Evolutionary conservation across 768 basidiomycete genomes (phyloP), one percentile per base, ranked within the genome.

Genomic region (Suillus fuscotomentosus): DNA sequence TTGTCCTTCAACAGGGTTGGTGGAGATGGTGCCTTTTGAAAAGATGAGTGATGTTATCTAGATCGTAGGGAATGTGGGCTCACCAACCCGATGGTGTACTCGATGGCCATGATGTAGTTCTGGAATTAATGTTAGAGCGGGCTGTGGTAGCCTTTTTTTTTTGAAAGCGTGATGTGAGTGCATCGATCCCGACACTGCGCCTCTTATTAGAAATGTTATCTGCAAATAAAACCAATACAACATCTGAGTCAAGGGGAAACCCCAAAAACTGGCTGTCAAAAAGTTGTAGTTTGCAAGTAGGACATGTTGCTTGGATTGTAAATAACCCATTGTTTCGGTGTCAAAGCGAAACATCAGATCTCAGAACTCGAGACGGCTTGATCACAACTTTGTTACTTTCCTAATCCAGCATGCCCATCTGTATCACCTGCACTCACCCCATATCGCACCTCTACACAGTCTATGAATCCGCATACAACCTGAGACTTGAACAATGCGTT

Each of bases 401-500:
- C 48, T 15, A 20, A 36, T 59, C 31, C 11, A 61, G 55, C 55
- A 93, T 94, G 92, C 88, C 92, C 20, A 86, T 95, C 67, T 95
- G 93, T 78, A 92, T 87, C 34, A 86, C 79, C 53, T 95, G 94
- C 72, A 87, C 91, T 0, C 77, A 77, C 20, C 81, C 84, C n/a
- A 80, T 85, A 15, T 79, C 84, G 0, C 86, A 86, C 70, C 83
- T 95, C 20, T 95, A 94, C 75, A 94, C 92, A 0, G 83, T 92
- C 63, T 95, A 95, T 73, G 82, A 90, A 69, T 88, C 91, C 5
- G 85, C 84, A 9, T 80, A 90, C 70, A 94, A 94, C 71, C 81
- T 94, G 41, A 81, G 93, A 57, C 83, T 95, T 27, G 91, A 94
- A 73, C 89, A 92, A 78, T 95, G 93, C 74, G 92, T 94, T 56